phyloP scores from a whole-genome alignment of 2,329 filamentous ascomycete genomes.

The Setomelanomma holmii region DNA sequence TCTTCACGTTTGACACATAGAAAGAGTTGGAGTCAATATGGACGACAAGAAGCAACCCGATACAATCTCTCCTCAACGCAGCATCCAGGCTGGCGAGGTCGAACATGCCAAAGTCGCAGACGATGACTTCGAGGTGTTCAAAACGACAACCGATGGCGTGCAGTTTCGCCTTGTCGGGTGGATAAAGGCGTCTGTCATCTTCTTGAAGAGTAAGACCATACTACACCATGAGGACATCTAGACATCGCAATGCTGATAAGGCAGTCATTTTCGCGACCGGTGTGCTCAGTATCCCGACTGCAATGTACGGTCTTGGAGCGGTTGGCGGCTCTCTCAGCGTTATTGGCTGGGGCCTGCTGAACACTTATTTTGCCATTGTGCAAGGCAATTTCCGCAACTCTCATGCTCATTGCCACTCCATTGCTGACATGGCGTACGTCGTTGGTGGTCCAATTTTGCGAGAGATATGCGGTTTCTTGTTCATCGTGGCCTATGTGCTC shows the following conservation, averaged over 20 bases:
- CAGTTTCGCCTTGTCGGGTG: conserved; percentile 62
- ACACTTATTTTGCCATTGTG: conserved; percentile 57
- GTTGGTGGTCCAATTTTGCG: conserved; percentile 59
- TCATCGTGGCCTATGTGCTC: conserved; percentile 64
- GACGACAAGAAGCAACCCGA: conserved; percentile 24
- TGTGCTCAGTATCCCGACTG: conserved; percentile 54
- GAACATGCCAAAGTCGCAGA: conserved; percentile 25
- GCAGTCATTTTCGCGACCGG: conserved; percentile 56
- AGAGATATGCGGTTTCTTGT: conserved; percentile 62
- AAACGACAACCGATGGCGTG: conserved; percentile 54
- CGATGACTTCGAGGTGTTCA: conserved; percentile 57
- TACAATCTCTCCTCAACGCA: not conserved
- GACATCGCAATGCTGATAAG: not conserved
- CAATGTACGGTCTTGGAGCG: conserved; percentile 55
- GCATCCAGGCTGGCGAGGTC: conserved; percentile 16
- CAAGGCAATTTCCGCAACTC: conserved; percentile 59
- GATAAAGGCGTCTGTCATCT: conserved; percentile 59
- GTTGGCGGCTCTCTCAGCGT: conserved; percentile 55
- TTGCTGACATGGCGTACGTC: conserved; percentile 64
- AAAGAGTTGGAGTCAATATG: not conserved
- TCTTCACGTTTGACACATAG: too few relatives aligned
- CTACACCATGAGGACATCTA: not conserved
- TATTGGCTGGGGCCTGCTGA: conserved; percentile 55
- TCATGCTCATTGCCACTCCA: conserved; percentile 59
- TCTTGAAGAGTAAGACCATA: conserved; percentile 53